Evolutionary conservation across 2,329 filamentous ascomycete species (phyloP).

Genomic region (Beauveria medogensis): DNA sequence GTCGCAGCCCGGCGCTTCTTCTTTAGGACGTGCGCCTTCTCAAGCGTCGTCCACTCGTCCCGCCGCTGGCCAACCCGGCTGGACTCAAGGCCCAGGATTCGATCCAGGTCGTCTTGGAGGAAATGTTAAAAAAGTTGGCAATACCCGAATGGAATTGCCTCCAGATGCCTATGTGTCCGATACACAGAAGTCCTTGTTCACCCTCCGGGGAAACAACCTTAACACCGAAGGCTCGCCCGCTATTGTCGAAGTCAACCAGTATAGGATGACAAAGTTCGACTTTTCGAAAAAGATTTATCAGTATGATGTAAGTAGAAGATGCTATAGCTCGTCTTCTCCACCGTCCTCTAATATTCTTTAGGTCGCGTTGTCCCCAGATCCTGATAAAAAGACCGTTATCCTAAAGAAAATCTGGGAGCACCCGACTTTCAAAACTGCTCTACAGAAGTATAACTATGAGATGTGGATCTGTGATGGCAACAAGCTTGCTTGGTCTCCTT

Average conservation of each 20-base stretch:
- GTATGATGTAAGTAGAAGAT: slow-evolving; percentile 63
- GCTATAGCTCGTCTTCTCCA: no score
- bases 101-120: slow-evolving; percentile 33
- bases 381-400: slow-evolving; percentile 53
- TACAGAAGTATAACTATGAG: slow-evolving; percentile 38
- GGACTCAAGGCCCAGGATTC: slow-evolving; percentile 27
- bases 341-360: slow-evolving; percentile 22
- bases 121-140: slow-evolving; percentile 23
- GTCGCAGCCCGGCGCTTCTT: slow-evolving; percentile 7
- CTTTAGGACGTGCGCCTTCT: not conserved
- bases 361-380: slow-evolving; percentile 57
- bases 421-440: slow-evolving; percentile 43
- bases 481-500: slow-evolving; percentile 68
- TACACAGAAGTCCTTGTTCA: slow-evolving; percentile 26
- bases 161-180: slow-evolving; percentile 44
- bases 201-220: slow-evolving; percentile 32
- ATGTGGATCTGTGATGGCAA: slow-evolving; percentile 73
- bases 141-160: slow-evolving; percentile 48
- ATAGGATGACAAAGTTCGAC: slow-evolving; percentile 51
- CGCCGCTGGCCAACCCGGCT: slow-evolving; percentile 16
- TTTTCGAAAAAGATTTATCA: slow-evolving; percentile 62
- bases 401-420: slow-evolving; percentile 73
- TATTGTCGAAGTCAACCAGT: slow-evolving; percentile 62
- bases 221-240: slow-evolving; percentile 51
- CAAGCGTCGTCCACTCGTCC: slow-evolving; percentile 13